Percentiles rank a stretch among this genome's conserved stretches.
These are phyloP conservation scores for Aspergillus calidoustus DNA, from an alignment of 2,329 filamentous ascomycete species.

Conservation along the genomic window DNA sequence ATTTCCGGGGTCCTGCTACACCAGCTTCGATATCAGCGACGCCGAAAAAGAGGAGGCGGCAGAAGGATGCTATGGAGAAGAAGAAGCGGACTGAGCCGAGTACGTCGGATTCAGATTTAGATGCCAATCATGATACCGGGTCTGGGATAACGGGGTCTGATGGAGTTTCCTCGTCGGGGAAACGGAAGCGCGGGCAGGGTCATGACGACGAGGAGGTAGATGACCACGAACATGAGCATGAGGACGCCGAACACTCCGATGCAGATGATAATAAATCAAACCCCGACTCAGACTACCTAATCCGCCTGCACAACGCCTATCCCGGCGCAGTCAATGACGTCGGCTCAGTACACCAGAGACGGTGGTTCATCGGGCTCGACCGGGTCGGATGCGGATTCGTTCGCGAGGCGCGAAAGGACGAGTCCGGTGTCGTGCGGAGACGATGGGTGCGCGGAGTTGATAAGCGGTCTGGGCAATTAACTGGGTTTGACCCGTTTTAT, in stretches of 20 bases:
- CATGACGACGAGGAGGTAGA: not conserved
- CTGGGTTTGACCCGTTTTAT: conserved; percentile 62
- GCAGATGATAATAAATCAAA: not conserved
- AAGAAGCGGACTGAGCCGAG: not conserved
- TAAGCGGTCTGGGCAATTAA: conserved; percentile 19
- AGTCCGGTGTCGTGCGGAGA: conserved; percentile 10
- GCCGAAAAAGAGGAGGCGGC: conserved; percentile 29
- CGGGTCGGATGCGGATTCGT: conserved; percentile 62
- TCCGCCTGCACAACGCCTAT: conserved; percentile 68
- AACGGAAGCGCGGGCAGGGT: not conserved
- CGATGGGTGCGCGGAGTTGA: conserved; percentile 35
- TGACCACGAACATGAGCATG: not conserved
- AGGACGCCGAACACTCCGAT: conserved; percentile 12
- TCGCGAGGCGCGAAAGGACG: not conserved
- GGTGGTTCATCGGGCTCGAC: conserved; percentile 70
- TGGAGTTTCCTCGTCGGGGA: not conserved
- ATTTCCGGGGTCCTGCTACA: conserved; percentile 22
- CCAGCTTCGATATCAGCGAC: not conserved
- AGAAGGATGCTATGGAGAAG: not conserved
- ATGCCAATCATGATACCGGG: not conserved
- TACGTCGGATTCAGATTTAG: not conserved
- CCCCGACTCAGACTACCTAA: conserved; percentile 40
- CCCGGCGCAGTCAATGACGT: conserved; percentile 68
- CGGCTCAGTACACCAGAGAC: conserved; percentile 68
- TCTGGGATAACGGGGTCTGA: not conserved